Conservation (phyloP, 1,284 basidiomycete genomes). For the Boletus semigastroideus region DNA sequence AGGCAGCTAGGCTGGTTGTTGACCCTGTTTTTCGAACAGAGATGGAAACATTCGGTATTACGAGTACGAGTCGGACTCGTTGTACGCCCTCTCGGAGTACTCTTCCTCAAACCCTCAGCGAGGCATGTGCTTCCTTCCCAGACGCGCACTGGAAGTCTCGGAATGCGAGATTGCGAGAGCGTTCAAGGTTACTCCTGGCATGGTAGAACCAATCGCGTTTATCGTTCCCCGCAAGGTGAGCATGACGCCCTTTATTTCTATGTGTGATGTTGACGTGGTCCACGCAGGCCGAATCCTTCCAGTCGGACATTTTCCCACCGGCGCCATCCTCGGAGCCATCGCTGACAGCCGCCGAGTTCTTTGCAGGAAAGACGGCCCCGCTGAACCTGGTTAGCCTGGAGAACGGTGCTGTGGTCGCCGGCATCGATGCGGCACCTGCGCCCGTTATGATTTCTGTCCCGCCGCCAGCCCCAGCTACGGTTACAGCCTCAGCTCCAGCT, state of each 20-base stretch:
- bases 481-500: slow-evolving; percentile 13
- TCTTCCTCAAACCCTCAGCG: slow-evolving; percentile 92
- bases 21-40: slow-evolving; percentile 37
- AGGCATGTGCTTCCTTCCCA: slow-evolving; percentile 94
- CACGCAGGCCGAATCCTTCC: slow-evolving; percentile 78
- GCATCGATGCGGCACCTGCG: slow-evolving; percentile 26
- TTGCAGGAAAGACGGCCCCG: slow-evolving; percentile 75
- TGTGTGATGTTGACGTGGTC: neutral
- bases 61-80: slow-evolving; percentile 88
- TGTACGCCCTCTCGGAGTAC: slow-evolving; percentile 83
- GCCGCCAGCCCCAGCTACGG: slow-evolving; percentile 14
- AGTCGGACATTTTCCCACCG: slow-evolving; percentile 93
- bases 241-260: neutral
- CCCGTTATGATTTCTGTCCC: slow-evolving; percentile 28
- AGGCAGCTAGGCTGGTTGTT: slow-evolving; percentile 19
- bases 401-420: slow-evolving; percentile 48
- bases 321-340: slow-evolving; percentile 83
- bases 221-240: slow-evolving; percentile 87
- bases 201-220: slow-evolving; percentile 89
- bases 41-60: slow-evolving; percentile 96
- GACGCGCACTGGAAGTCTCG: slow-evolving; percentile 81
- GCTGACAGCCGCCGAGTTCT: slow-evolving; percentile 83
- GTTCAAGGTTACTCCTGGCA: slow-evolving; percentile 81
- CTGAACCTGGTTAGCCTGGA: slow-evolving; percentile 72
- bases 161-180: slow-evolving; percentile 97